phyloP scores from a whole-genome alignment of 768 basidiomycete genomes.

The Pleurotus tuoliensis region DNA sequence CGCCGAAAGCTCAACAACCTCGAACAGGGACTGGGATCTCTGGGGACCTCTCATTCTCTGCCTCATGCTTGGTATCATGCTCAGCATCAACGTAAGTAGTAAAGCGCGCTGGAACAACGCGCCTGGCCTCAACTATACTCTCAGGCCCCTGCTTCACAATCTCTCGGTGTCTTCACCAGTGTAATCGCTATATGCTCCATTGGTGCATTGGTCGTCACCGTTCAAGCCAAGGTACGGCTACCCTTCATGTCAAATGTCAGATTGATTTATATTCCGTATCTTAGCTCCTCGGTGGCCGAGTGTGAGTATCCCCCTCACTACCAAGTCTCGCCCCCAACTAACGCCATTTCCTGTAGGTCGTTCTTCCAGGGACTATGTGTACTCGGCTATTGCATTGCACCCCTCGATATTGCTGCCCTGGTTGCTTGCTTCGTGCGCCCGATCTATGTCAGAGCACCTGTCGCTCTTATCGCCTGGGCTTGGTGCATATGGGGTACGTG shows the following conservation, averaged over 20 bases:
- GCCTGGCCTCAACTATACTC: constrained; percentile 1
- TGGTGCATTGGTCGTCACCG: constrained; percentile 86
- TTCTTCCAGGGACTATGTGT: constrained; percentile 97
- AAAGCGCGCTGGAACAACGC: too few species aligned
- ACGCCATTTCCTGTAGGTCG: constrained; percentile 44
- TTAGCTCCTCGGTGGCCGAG: constrained; percentile 77
- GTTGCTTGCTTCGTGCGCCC: constrained; percentile 80
- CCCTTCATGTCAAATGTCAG: not conserved
- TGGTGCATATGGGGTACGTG: constrained; percentile 96
- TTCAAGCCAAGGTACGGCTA: constrained; percentile 83
- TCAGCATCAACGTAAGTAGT: constrained; percentile 71
- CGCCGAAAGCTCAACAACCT: not conserved
- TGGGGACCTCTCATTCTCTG: constrained; percentile 93
- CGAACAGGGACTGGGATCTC: constrained; percentile 88
- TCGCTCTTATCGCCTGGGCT: constrained; percentile 84
- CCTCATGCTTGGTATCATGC: constrained; percentile 74
- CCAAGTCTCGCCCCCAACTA: not conserved
- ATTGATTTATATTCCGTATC: not conserved
- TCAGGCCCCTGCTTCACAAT: constrained; percentile 80
- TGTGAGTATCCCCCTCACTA: constrained; percentile 42
- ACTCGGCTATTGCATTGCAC: constrained; percentile 93
- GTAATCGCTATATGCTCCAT: constrained; percentile 92
- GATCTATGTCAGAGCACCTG: constrained; percentile 83
- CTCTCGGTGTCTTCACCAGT: constrained; percentile 86
- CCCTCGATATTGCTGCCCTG: constrained; percentile 86